A percentile compares a stretch with the other conserved stretches of the same genome.
phyloP scores from a whole-genome alignment of 129 eudicot species.

The Cynara cardunculus region DNA sequence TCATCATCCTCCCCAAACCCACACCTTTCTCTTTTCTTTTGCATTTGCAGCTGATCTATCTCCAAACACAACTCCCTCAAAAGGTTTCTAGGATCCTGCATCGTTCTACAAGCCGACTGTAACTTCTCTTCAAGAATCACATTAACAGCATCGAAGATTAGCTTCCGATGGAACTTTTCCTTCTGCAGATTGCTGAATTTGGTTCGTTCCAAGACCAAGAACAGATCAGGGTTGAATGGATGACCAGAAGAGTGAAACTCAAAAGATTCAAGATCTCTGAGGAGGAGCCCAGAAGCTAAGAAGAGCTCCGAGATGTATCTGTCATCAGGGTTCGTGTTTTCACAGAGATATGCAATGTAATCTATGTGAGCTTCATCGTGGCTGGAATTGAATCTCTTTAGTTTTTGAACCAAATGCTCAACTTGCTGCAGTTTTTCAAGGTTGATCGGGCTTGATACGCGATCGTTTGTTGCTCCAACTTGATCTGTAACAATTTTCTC shows the following conservation, averaged over 20 bases:
- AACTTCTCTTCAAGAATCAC: constrained; percentile 64
- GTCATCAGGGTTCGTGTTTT: constrained; percentile 67
- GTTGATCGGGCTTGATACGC: constrained; percentile 18
- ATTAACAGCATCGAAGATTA: constrained; percentile 70
- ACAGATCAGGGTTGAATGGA: constrained; percentile 79
- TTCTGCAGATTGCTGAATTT: constrained; percentile 44
- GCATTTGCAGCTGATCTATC: constrained; percentile 44
- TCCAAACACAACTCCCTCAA: constrained; percentile 68
- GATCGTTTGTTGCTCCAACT: constrained; percentile 25
- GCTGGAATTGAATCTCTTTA: constrained; percentile 55
- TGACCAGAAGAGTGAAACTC: constrained; percentile 74
- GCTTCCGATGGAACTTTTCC: constrained; percentile 61
- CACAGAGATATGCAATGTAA: constrained; percentile 83
- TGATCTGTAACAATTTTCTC: constrained; percentile 16
- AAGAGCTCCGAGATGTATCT: constrained; percentile 75
- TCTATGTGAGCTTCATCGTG: constrained; percentile 75
- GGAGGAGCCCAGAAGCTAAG: constrained; percentile 79
- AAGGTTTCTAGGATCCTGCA: constrained; percentile 59
- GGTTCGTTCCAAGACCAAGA: constrained; percentile 78
- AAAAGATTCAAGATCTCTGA: constrained; percentile 69
- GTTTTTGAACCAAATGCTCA: constrained; percentile 71
- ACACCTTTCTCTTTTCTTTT: constrained; percentile 24
- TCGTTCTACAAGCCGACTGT: constrained; percentile 24
- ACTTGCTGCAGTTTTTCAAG: constrained; percentile 59
- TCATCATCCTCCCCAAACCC: not conserved